phyloP scores from a whole-genome alignment of 257 asterid genomes.

The Penstemon davidsonii region DNA sequence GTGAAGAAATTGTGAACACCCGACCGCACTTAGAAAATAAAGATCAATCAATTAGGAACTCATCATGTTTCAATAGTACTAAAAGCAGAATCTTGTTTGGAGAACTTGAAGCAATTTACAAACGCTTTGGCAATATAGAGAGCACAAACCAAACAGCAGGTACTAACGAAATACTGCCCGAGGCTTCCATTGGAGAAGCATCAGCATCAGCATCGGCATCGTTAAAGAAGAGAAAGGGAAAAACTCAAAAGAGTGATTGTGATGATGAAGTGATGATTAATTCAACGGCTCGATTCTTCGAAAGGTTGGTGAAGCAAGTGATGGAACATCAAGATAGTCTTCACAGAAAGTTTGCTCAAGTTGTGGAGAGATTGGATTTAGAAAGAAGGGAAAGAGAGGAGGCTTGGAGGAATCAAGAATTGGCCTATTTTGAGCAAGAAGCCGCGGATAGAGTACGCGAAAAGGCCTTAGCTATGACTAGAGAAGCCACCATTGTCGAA shows the following conservation, averaged over 20 bases:
- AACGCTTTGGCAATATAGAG: constrained; percentile 30
- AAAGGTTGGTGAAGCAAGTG: constrained; percentile 41
- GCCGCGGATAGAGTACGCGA: constrained; percentile 43
- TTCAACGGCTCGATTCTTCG: constrained; percentile 45
- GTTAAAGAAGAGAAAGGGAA: background rate
- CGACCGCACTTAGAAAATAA: constrained; percentile 17
- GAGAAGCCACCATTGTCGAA: constrained; percentile 55
- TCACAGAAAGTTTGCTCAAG: constrained; percentile 44
- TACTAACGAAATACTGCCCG: constrained; percentile 32
- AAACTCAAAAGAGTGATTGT: background rate
- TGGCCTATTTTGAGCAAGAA: constrained; percentile 41
- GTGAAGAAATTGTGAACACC: constrained; percentile 52
- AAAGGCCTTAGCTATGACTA: constrained; percentile 36
- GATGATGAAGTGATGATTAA: background rate
- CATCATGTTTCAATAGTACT: constrained; percentile 27
- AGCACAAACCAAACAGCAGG: constrained; percentile 32
- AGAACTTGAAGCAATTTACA: constrained; percentile 68
- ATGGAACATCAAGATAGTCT: constrained; percentile 58
- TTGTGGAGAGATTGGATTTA: constrained; percentile 51
- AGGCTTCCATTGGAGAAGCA: constrained; percentile 27
- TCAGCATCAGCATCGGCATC: constrained; percentile 12
- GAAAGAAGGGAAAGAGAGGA: constrained; percentile 59
- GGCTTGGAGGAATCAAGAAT: constrained; percentile 51
- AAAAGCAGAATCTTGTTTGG: constrained; percentile 38
- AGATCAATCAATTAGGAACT: constrained; percentile 27